phyloP scores from a whole-genome alignment of 2,329 filamentous ascomycete species.

The Monosporascus sp. region DNA sequence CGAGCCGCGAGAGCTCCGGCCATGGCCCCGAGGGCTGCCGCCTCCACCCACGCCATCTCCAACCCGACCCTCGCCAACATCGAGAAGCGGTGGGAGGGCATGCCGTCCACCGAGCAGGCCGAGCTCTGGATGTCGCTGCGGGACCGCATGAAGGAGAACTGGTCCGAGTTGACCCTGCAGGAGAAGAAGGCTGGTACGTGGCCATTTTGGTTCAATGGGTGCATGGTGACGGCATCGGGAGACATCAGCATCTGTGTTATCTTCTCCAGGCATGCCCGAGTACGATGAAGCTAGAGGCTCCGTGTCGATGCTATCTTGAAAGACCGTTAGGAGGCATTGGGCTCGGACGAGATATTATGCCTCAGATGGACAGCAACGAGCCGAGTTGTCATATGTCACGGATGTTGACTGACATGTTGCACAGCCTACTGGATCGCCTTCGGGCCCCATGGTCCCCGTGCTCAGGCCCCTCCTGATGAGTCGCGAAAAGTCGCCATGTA shows the following conservation, averaged over 20 bases:
- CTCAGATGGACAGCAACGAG: no score
- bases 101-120: constrained; percentile 98
- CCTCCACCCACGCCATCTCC: constrained; percentile 86
- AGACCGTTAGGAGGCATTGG: no score
- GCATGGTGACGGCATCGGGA: neutral
- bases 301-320: no score
- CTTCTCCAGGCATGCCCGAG: neutral
- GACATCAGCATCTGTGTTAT: neutral
- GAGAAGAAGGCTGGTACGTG: constrained; percentile 99
- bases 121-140: constrained; percentile 98
- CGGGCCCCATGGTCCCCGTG: constrained; percentile 89
- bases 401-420: constrained; percentile 27
- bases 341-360: no score
- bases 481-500: constrained; percentile 71
- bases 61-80: constrained; percentile 97
- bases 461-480: constrained; percentile 78
- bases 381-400: no score
- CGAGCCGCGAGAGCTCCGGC: constrained; percentile 34
- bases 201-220: constrained; percentile 1
- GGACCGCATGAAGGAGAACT: constrained; percentile 98
- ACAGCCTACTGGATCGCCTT: constrained; percentile 99
- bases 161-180: constrained; percentile 88
- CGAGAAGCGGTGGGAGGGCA: constrained; percentile 97
- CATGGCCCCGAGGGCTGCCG: constrained; percentile 45
- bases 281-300: neutral